Base-by-base conservation (phyloP, 2,329 filamentous ascomycete species). In the Cryphonectria nitschkei region DNA sequence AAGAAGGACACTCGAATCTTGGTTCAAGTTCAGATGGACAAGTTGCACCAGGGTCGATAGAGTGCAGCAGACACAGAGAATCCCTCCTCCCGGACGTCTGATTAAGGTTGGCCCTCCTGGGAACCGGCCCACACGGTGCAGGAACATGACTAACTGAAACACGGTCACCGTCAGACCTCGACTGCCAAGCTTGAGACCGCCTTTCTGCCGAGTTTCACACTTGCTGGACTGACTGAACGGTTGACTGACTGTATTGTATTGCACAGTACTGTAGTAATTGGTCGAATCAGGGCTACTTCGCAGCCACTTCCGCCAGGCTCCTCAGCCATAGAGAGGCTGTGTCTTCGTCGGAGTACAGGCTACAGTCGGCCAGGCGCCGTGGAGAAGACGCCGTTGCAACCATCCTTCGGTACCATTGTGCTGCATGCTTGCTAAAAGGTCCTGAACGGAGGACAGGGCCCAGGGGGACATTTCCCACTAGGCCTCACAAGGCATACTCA, bases 281-380 rank as follows among this genome's bases (percentile, higher is more conserved):
- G 16, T 13, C 29, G 58, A 2, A 34, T 29, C 34, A 34, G 22
- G 58, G 39, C 32, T 6, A n/a, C 3, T 13, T 16, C 29, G 32
- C 29, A 68, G 58, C 54, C 58, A 67, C 32, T 52, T 70, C 50
- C 56, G 69, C 60, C 65, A 60, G 65, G 69, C 46, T 65, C 65
- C 39, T 29, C 63, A 65, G 41, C 62, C 34, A 34, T 19, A 61
- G 26, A 2, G 11, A 32, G 46, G 46, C 54, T 58, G 26, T 32
- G 13, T 19, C 26, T 29, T 9, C 50, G n/a, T 22, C 26, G 54
- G 26, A 58, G 54, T 19, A 14, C 11, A 58, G 19, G 54, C 54
- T 34, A 26, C 26, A 29, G 54, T 34, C 26, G 26, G 26, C 26
- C 54, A 58, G 13, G 54, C 14, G 54, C 29, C 26, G 29, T 32